Percentiles rank a stretch among this genome's conserved stretches.
These are phyloP conservation scores for Penicillium sp. DNA, from an alignment of 2,329 filamentous ascomycete species.

Conservation along the genomic window DNA sequence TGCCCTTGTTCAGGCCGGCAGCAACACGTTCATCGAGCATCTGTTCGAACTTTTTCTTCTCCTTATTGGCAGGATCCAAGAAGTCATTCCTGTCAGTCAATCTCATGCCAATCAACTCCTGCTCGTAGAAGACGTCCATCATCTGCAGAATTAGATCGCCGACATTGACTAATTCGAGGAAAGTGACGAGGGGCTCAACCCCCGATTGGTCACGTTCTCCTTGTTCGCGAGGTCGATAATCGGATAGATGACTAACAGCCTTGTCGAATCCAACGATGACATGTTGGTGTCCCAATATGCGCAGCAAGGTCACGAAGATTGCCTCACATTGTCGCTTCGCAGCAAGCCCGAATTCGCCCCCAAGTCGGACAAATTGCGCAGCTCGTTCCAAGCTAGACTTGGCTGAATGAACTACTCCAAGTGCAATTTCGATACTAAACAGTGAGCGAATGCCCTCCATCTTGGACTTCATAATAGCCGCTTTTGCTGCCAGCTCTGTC, in stretches of 20 bases:
- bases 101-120: slow-evolving; percentile 78
- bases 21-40: slow-evolving; percentile 97
- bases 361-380: slow-evolving; percentile 74
- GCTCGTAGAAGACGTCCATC: slow-evolving; percentile 97
- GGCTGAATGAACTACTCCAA: slow-evolving; percentile 82
- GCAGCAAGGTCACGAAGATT: slow-evolving; percentile 81
- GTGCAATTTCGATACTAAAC: slow-evolving; percentile 92
- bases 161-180: slow-evolving; percentile 95
- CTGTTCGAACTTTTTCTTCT: slow-evolving; percentile 98
- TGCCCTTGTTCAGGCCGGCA: slow-evolving; percentile 92
- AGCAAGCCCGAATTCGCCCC: slow-evolving; percentile 74
- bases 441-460: slow-evolving; percentile 91
- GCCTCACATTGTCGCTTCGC: slow-evolving; percentile 82
- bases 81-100: slow-evolving; percentile 93
- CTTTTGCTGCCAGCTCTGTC: slow-evolving; percentile 90
- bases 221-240: slow-evolving; percentile 79
- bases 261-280: slow-evolving; percentile 92
- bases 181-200: slow-evolving; percentile 88
- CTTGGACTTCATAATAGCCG: slow-evolving; percentile 92
- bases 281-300: slow-evolving; percentile 79
- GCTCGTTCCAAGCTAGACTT: slow-evolving; percentile 84
- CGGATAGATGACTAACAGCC: slow-evolving; percentile 82
- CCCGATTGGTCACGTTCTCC: slow-evolving; percentile 63
- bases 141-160: slow-evolving; percentile 97
- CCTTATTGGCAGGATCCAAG: slow-evolving; percentile 81